A percentile compares a stretch with the other conserved stretches of the same genome.
These are phyloP conservation scores for Xanthoparmelia taractica DNA, from an alignment of 495 filamentous ascomycete species.

Conservation along the genomic window DNA sequence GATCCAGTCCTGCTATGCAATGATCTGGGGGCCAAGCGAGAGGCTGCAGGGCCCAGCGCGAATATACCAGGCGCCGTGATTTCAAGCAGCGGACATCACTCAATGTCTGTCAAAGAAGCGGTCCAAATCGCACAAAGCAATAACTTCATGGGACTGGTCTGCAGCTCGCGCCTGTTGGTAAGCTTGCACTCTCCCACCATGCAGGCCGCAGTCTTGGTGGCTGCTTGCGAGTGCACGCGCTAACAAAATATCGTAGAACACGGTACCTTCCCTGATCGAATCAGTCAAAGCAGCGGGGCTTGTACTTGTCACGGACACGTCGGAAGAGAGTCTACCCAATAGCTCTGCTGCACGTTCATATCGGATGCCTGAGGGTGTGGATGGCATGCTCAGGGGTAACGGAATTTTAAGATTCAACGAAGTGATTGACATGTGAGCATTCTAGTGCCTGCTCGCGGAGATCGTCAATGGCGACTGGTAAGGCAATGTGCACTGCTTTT, in stretches of 20 bases:
- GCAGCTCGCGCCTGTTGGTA: constrained; percentile 77
- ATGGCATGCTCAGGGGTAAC: constrained; percentile 76
- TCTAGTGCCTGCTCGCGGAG: not conserved
- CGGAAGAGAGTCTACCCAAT: constrained; percentile 38
- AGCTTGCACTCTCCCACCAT: constrained; percentile 28
- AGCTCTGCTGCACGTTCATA: constrained; percentile 37
- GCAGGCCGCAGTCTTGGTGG: not conserved
- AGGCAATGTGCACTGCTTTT: not conserved
- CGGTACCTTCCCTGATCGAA: constrained; percentile 84
- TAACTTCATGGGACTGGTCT: constrained; percentile 96
- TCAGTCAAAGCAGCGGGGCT: constrained; percentile 91
- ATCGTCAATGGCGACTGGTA: not conserved
- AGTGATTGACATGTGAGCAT: constrained; percentile 74
- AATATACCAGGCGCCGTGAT: constrained; percentile 37
- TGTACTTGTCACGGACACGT: constrained; percentile 85
- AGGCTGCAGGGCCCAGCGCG: constrained; percentile 40
- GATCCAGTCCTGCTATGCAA: constrained; percentile 93
- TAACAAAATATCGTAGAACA: constrained; percentile 50
- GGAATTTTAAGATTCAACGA: constrained; percentile 89
- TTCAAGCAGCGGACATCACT: constrained; percentile 57
- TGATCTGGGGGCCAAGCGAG: constrained; percentile 60
- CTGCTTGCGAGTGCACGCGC: not conserved
- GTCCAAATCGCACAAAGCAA: constrained; percentile 90
- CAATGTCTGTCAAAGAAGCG: constrained; percentile 85
- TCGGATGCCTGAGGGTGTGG: constrained; percentile 60